Evolutionary conservation across 2,329 filamentous ascomycete genomes (phyloP).

Genomic region (Alternaria metachromatica): DNA sequence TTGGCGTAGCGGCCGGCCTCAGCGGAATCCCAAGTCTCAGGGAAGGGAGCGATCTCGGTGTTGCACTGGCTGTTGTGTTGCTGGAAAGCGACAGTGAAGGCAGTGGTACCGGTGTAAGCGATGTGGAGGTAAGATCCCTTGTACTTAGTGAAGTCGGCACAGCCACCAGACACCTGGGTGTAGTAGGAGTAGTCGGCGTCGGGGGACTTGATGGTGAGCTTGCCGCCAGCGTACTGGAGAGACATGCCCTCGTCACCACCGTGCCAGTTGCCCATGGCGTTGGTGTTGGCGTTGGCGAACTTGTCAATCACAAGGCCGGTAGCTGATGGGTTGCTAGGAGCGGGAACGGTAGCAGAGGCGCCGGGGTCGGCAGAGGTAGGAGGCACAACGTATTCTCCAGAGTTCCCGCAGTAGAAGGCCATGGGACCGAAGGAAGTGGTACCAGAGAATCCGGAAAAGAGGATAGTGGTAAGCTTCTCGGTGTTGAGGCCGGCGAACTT

Average conservation of each 20-base stretch:
- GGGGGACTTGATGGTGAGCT: constrained; percentile 63
- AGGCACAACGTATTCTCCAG: constrained; percentile 59
- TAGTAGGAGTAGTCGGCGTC: constrained; percentile 69
- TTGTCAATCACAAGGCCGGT: constrained; percentile 65
- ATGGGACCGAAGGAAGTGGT: constrained; percentile 63
- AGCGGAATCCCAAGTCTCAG: constrained; percentile 71
- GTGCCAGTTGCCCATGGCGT: constrained; percentile 70
- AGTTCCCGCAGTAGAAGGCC: constrained; percentile 64
- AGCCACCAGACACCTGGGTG: constrained; percentile 63
- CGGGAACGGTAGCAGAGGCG: constrained; percentile 58
- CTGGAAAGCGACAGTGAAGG: constrained; percentile 69
- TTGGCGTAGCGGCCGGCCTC: constrained; percentile 67
- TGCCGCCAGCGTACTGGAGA: constrained; percentile 59
- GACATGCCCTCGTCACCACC: constrained; percentile 67
- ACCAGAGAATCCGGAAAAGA: constrained; percentile 57
- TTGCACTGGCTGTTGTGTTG: constrained; percentile 70
- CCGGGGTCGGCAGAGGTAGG: constrained; percentile 50
- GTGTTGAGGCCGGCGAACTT: constrained; percentile 60
- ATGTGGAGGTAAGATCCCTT: constrained; percentile 69
- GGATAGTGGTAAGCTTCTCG: constrained; percentile 60
- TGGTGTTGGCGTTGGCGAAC: constrained; percentile 61
- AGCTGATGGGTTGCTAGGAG: constrained; percentile 56
- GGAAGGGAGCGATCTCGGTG: constrained; percentile 63
- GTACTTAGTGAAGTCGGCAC: constrained; percentile 63
- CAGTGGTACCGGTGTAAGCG: constrained; percentile 65